Evolutionary conservation across 441 rosid species (phyloP), one percentile per base, ranked within the genome.

Genomic region (Croton laevigatus): DNA sequence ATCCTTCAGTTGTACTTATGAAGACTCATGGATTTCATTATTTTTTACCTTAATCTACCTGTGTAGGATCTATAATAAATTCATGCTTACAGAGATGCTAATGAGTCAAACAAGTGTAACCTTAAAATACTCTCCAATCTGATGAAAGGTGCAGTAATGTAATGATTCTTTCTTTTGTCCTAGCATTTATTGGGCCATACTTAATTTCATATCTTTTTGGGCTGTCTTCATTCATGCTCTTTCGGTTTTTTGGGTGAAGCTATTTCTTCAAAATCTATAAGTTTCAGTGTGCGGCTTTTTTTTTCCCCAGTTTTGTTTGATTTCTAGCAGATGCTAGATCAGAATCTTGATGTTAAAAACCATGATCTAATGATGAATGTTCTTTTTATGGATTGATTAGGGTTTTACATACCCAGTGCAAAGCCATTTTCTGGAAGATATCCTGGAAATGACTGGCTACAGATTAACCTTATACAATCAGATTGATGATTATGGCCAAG

Each of bases 401-500:
- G 97, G 97, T 63, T 89, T 91, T 75, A 87, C 96, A 12, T 85
- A 82, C 81, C 89, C 96, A 0, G 91, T 93, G 64, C 78, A 57
- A 72, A 83, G 89, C 72, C 82, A 81, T 84, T 93, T 87, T 83
- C 82, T 91, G 81, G 97, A 93, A 78, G 70, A 89, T 79, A 77
- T 93, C 76, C 82, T 93, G 79, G 98, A 91, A 79, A 78, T 78
- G 79, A 88, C 86, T 0, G 77, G 90, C 70, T 93, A 88, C 76
- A 86, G 81, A 66, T 75, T 93, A 85, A 93, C 97, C 49, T 81
- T 81, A 36, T 78, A 72, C 85, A 91, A 91, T 78, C 98, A 93
- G 81, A 80, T 85, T 66, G 98, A 93, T 85, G 96, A 88, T 79
- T 89, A 93, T 79, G 94, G 98, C 70, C 94, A 86, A 79, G 98